A percentile compares a stretch with the other conserved stretches of the same genome.
Conservation (phyloP, 1,284 basidiomycete genomes). For the Boletus semigastroideus region DNA sequence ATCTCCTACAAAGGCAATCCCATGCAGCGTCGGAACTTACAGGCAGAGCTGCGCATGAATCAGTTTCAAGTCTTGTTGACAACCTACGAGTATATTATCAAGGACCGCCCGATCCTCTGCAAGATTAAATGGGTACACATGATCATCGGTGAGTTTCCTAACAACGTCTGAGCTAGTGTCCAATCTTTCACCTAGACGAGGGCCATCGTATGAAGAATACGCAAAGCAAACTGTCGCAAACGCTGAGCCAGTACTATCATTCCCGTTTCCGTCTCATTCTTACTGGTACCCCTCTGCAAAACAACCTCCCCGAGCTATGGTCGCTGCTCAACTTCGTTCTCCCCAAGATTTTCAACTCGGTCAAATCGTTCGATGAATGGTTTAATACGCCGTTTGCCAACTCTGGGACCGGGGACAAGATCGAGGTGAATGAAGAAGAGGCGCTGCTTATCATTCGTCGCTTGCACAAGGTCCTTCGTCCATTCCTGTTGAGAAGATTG, state of each 20-base stretch:
- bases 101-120: slow-evolving; percentile 87
- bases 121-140: slow-evolving; percentile 98
- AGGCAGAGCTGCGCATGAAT: slow-evolving; percentile 66
- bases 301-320: slow-evolving; percentile 99
- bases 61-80: slow-evolving; percentile 96
- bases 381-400: slow-evolving; percentile 99
- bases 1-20: slow-evolving; percentile 96
- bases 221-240: slow-evolving; percentile 91
- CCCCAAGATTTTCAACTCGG: slow-evolving; percentile 99
- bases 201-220: slow-evolving; percentile 99
- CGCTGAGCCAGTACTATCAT: slow-evolving; percentile 91
- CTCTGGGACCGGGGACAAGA: slow-evolving; percentile 94
- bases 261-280: slow-evolving; percentile 95
- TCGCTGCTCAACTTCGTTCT: slow-evolving; percentile 97
- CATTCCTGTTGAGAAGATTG: slow-evolving; percentile 93
- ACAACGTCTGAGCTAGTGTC: background rate
- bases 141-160: slow-evolving; percentile 77
- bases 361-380: slow-evolving; percentile 99
- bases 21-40: slow-evolving; percentile 71
- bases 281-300: slow-evolving; percentile 97
- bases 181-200: slow-evolving; percentile 62
- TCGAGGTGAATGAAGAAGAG: slow-evolving; percentile 99
- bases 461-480: slow-evolving; percentile 96
- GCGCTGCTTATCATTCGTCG: slow-evolving; percentile 96
- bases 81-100: slow-evolving; percentile 99